Conservation (phyloP, 345 rosid genomes). For the Carallia brachiata region DNA sequence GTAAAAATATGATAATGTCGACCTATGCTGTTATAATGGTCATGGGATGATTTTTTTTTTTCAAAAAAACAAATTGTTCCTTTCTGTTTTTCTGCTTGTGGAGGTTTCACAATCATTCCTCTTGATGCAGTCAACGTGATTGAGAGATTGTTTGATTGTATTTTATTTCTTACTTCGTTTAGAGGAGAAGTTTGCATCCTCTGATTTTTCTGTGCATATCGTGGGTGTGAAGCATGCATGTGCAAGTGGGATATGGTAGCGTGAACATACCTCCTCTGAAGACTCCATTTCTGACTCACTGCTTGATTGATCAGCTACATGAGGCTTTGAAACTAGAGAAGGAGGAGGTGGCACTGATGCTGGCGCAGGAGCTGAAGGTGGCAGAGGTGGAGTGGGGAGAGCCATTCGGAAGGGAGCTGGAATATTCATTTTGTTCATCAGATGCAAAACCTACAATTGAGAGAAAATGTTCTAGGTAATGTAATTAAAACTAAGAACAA, state of each 20-base stretch:
- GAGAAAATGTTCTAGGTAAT: slow-evolving; percentile 2
- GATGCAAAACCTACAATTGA: slow-evolving; percentile 69
- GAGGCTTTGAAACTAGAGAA: slow-evolving; percentile 31
- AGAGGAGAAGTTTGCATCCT: not conserved
- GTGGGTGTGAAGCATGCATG: not conserved
- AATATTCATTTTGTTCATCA: slow-evolving; percentile 99
- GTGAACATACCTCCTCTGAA: slow-evolving; percentile 63
- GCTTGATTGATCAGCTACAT: slow-evolving; percentile 51
- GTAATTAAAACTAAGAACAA: slow-evolving; percentile 6
- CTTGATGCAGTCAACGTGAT: not conserved
- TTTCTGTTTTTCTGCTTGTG: not conserved
- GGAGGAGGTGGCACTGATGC: slow-evolving; percentile 42
- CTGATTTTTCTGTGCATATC: not conserved
- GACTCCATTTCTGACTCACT: slow-evolving; percentile 94
- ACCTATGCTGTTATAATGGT: too few relatives aligned
- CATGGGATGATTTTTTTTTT: not conserved
- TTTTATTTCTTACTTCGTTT: not conserved
- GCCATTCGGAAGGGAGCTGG: slow-evolving; percentile 97
- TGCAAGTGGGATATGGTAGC: not conserved
- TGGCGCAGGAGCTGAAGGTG: slow-evolving; percentile 50
- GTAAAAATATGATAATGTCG: too few relatives aligned
- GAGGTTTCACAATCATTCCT: not conserved
- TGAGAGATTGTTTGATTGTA: not conserved
- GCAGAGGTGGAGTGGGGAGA: slow-evolving; percentile 87
- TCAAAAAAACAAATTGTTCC: not conserved